Evolutionary conservation across 2,329 filamentous ascomycete genomes (phyloP), one percentile per base, ranked within the genome.

Genomic region (Colletotrichum theobromicola): DNA sequence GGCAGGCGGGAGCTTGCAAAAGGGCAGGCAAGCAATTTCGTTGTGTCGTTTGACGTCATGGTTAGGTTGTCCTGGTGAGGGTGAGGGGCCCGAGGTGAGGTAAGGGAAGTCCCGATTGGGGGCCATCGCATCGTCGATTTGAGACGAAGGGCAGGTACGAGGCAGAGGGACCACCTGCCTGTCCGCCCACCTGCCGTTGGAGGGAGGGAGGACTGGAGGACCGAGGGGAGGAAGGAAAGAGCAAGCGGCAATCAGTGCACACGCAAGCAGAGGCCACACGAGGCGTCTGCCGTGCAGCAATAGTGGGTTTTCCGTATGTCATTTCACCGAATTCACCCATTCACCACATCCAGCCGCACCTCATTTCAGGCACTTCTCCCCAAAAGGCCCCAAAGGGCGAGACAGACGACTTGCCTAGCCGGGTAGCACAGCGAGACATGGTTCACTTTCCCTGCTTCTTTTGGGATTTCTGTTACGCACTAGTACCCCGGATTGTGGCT

Each of bases 401-500:
- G 42, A 50, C 42, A 50, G 42, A 50, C 37, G 30, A 21, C 46
- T 26, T 50, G 64, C 28, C 64, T 42, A 58, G 15, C 57, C 30
- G 10, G 61, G 9, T n/a, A 21, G 58, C 4, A 10, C 15, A 53
- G 7, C n/a, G 21, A 63, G 34, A 68, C 66, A 50, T 50, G 53
- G 62, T 30, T 72, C 62, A 55, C 50, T 26, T 60, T 68, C 15
- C 21, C 64, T 61, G 42, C 32, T 30, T 61, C 64, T 58, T 64
- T 58, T 58, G 58, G 63, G 57, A 18, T 55, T 63, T 46, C 18
- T 64, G n/a, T 64, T 73, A 64, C 70, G 34, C 70, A 57, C 70
- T 64, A 73, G 28, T 50, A 58, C 70, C 67, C 72, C 62, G 42
- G 72, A 67, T n/a, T 71, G 72, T 74, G 67, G 72, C 72, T 74